These are phyloP conservation scores for Mucor irregularis DNA, from an alignment of 371 early-diverging fungal species.

Conservation along the genomic window DNA sequence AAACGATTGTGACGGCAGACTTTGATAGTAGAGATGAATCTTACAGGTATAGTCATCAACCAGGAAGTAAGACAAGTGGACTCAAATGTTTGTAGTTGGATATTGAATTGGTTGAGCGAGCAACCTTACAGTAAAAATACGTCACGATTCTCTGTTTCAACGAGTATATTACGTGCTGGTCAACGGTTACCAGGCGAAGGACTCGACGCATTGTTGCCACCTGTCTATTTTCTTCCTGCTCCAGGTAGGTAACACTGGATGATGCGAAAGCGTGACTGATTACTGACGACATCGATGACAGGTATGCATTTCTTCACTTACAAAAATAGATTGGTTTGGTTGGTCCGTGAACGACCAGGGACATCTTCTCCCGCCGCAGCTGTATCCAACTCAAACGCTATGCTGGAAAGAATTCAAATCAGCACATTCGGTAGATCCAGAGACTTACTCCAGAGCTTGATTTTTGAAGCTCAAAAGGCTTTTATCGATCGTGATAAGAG, in stretches of 20 bases:
- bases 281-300: not conserved
- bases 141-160: constrained; percentile 62
- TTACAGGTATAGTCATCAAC: constrained; percentile 40
- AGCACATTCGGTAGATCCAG: constrained; percentile 63
- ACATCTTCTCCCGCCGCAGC: constrained; percentile 39
- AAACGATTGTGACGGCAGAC: constrained; percentile 57
- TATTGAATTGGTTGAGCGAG: constrained; percentile 64
- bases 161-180: constrained; percentile 51
- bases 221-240: constrained; percentile 65
- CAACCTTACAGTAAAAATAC: constrained; percentile 57
- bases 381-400: constrained; percentile 32
- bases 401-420: constrained; percentile 59
- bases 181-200: constrained; percentile 51
- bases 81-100: constrained; percentile 26
- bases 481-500: constrained; percentile 61
- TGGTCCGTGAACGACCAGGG: constrained; percentile 47
- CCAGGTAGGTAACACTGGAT: constrained; percentile 47
- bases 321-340: constrained; percentile 58
- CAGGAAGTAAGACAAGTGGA: too few species aligned
- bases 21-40: constrained; percentile 68
- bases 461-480: constrained; percentile 54
- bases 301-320: constrained; percentile 64
- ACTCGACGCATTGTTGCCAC: constrained; percentile 45
- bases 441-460: constrained; percentile 48
- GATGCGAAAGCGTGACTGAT: not conserved